These are phyloP conservation scores for Cladosporium sp. DNA, from an alignment of 2,329 filamentous ascomycete species.

Conservation along the genomic window DNA sequence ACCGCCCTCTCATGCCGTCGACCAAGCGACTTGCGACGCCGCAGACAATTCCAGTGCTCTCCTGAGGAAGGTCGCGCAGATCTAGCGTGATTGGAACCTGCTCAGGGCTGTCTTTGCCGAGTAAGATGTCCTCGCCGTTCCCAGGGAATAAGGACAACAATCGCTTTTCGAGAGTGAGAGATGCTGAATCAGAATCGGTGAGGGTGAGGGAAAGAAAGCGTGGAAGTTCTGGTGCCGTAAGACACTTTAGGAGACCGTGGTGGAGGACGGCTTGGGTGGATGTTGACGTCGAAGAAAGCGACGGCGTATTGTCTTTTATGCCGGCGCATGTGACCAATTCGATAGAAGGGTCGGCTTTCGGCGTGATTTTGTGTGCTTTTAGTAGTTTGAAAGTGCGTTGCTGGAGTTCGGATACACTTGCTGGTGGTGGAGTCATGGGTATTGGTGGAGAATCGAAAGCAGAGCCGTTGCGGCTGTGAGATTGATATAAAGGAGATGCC, in stretches of 20 bases:
- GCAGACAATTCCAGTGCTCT: slow-evolving; percentile 92
- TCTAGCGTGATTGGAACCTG: slow-evolving; percentile 82
- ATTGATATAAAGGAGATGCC: slow-evolving; percentile 55
- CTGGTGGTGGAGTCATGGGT: slow-evolving; percentile 70
- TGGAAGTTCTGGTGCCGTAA: slow-evolving; percentile 48
- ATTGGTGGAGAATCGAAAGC: slow-evolving; percentile 42
- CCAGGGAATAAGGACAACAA: slow-evolving; percentile 54
- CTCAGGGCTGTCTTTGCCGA: slow-evolving; percentile 70
- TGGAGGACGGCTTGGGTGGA: slow-evolving; percentile 41
- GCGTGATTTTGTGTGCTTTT: slow-evolving; percentile 69
- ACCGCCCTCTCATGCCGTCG: slow-evolving; percentile 54
- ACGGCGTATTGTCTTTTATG: slow-evolving; percentile 39
- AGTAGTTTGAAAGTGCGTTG: slow-evolving; percentile 77
- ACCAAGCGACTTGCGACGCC: slow-evolving; percentile 83
- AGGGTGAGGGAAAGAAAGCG: slow-evolving; percentile 71
- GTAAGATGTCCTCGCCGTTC: slow-evolving; percentile 57
- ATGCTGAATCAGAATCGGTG: slow-evolving; percentile 69
- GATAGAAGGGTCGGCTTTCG: slow-evolving; percentile 64
- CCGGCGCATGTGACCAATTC: slow-evolving; percentile 81
- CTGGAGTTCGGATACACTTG: slow-evolving; percentile 75
- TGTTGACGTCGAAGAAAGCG: slow-evolving; percentile 18
- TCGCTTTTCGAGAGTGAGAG: slow-evolving; percentile 66
- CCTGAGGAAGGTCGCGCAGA: slow-evolving; percentile 71
- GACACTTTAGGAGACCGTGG: slow-evolving; percentile 45
- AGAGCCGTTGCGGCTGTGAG: slow-evolving; percentile 37